phyloP scores from a whole-genome alignment of 129 eudicot genomes.

The Arctium lappa region DNA sequence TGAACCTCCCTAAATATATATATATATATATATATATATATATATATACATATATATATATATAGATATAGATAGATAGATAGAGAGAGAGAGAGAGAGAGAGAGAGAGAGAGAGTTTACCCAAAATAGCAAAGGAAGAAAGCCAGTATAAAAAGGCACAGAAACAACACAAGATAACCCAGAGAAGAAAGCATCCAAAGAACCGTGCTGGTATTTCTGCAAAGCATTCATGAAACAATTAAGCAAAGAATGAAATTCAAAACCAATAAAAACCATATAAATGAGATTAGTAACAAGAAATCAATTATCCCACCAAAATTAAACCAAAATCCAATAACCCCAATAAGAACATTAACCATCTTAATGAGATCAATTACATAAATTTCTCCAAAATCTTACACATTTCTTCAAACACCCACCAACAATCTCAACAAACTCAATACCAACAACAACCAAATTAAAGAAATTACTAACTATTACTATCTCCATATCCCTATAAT shows the following conservation, averaged over 20 bases:
- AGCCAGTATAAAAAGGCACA: slow-evolving; percentile 97
- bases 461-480: background rate
- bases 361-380: background rate
- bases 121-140: slow-evolving; percentile 97
- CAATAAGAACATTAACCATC: background rate
- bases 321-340: background rate
- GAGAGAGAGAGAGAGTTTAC: slow-evolving; percentile 33
- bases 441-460: background rate
- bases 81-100: too few relatives aligned
- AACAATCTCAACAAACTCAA: slow-evolving; percentile 1
- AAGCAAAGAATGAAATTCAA: background rate
- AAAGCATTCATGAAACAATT: slow-evolving; percentile 15
- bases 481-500: background rate
- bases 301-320: background rate
- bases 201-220: slow-evolving; percentile 79
- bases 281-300: background rate
- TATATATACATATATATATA: too few relatives aligned
- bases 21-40: too few relatives aligned
- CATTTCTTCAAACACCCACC: slow-evolving; percentile 50
- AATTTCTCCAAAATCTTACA: slow-evolving; percentile 11
- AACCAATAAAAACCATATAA: background rate
- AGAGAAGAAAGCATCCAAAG: slow-evolving; percentile 76
- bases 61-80: too few relatives aligned
- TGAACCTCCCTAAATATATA: too few relatives aligned
- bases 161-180: slow-evolving; percentile 93